These are phyloP conservation scores for Effrenium voratum DNA, from an alignment of 73 alveolate genomes.

Conservation along the genomic window DNA sequence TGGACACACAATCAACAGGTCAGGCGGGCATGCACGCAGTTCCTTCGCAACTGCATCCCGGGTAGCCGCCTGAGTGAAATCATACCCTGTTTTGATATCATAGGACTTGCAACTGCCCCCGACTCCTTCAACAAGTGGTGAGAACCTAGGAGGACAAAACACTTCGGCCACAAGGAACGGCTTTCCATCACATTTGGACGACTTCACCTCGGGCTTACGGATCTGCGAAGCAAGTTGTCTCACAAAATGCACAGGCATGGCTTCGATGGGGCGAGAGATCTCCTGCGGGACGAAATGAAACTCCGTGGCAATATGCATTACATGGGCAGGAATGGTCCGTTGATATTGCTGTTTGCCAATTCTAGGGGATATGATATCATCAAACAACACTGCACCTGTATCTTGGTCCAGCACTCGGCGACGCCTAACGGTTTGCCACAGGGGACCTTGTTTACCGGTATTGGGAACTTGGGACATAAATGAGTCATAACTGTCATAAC, in stretches of 20 bases:
- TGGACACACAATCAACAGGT: neutral
- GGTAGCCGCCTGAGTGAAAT: neutral
- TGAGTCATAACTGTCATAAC: neutral
- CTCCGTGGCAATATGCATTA: neutral
- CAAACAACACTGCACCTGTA: neutral
- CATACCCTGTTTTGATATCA: neutral
- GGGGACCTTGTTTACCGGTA: constrained; percentile 18
- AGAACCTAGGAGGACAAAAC: neutral
- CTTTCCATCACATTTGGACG: too few relatives aligned
- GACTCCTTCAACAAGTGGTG: neutral
- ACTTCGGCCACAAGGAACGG: neutral
- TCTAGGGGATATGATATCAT: neutral
- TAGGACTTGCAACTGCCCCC: neutral
- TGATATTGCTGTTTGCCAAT: neutral
- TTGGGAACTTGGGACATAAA: neutral
- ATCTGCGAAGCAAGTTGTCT: neutral
- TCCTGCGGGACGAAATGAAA: neutral
- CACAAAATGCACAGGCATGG: neutral
- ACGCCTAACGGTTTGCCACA: neutral
- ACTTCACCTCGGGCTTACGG: neutral
- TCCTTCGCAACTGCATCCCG: neutral
- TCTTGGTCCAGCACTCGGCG: neutral
- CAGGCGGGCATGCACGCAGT: neutral
- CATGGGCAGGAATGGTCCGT: neutral
- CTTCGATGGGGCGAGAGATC: neutral